phyloP scores from a whole-genome alignment of 352 stramenopile species.

The Phytophthora chlamydospora region DNA sequence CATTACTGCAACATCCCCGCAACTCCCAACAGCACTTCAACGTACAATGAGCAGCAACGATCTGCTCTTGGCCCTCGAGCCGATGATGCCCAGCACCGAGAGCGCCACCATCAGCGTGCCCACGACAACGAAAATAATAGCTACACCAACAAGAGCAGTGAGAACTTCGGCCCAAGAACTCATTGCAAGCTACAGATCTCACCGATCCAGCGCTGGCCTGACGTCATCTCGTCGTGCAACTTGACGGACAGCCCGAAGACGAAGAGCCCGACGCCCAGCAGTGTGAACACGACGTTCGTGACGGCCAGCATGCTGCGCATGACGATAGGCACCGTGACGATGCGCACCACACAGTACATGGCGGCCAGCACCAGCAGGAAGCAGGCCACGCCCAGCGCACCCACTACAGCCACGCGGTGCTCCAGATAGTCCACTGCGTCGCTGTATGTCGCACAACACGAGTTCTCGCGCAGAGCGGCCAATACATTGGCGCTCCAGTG shows the following conservation, averaged over 20 bases:
- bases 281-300: constrained; percentile 74
- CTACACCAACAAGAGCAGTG: constrained; percentile 23
- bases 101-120: constrained; percentile 71
- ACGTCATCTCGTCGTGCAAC: constrained; percentile 65
- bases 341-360: constrained; percentile 84
- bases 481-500: constrained; percentile 66
- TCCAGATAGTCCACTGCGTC: constrained; percentile 57
- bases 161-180: not conserved
- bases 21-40: not conserved
- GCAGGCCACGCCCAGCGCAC: constrained; percentile 50
- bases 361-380: constrained; percentile 56
- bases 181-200: not conserved
- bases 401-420: constrained; percentile 50
- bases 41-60: constrained; percentile 80
- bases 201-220: constrained; percentile 82
- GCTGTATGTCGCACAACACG: constrained; percentile 69
- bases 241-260: constrained; percentile 63
- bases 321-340: constrained; percentile 87
- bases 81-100: constrained; percentile 71
- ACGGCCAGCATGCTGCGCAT: constrained; percentile 86
- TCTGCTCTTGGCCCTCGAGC: constrained; percentile 73
- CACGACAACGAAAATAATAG: constrained; percentile 73
- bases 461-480: constrained; percentile 43
- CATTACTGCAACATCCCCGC: not conserved
- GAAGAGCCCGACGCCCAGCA: constrained; percentile 65